Percentiles rank a stretch among this genome's conserved stretches.
These are phyloP conservation scores for Verticillium nubilum DNA, from an alignment of 2,329 filamentous ascomycete species.

Conservation along the genomic window DNA sequence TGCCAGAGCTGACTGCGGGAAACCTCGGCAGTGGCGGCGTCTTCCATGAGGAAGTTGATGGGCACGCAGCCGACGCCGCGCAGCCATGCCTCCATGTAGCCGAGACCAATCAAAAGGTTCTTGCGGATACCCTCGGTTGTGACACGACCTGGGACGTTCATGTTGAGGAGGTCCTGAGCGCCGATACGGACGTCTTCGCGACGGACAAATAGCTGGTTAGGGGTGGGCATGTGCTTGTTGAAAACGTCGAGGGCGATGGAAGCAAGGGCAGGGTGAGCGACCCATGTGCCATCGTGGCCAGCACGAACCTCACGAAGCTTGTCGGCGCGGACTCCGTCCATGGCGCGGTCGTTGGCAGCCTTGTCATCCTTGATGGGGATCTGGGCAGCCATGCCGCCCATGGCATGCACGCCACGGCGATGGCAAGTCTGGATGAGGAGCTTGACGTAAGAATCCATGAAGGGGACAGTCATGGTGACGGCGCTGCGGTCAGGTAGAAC, in stretches of 20 bases:
- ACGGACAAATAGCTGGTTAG: conserved; percentile 81
- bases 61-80: conserved; percentile 92
- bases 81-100: conserved; percentile 99
- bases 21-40: conserved; percentile 94
- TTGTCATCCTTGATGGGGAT: conserved; percentile 89
- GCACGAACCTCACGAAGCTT: conserved; percentile 85
- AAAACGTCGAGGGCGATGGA: conserved; percentile 78
- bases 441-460: conserved; percentile 85
- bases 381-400: conserved; percentile 90
- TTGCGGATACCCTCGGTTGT: conserved; percentile 95
- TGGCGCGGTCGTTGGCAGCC: conserved; percentile 76
- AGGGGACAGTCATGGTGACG: conserved; percentile 88
- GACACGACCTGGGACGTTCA: conserved; percentile 89
- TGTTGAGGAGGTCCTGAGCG: conserved; percentile 90
- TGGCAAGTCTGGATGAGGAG: conserved; percentile 91
- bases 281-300: conserved; percentile 86
- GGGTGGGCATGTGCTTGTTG: conserved; percentile 90
- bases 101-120: conserved; percentile 94
- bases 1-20: conserved; percentile 95
- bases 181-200: conserved; percentile 85
- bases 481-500: conserved; percentile 78
- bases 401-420: conserved; percentile 79
- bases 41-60: conserved; percentile 98
- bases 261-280: conserved; percentile 81
- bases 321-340: conserved; percentile 79